These are phyloP conservation scores for Rhizopogon parksii DNA, from an alignment of 1,284 basidiomycete species.

Conservation along the genomic window DNA sequence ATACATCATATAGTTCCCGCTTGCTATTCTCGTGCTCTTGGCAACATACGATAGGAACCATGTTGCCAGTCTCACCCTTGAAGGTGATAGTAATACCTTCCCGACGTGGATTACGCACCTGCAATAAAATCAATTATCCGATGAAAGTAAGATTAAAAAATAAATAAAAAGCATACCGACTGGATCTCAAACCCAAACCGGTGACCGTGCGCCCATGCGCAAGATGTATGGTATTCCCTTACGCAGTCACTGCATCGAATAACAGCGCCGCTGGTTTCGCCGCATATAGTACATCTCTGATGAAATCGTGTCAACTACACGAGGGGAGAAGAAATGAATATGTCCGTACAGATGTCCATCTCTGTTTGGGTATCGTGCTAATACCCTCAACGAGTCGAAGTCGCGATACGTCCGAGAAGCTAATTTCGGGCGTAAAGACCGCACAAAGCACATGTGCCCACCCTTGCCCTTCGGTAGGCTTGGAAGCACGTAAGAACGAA, in stretches of 20 bases:
- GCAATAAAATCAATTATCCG: constrained; percentile 8
- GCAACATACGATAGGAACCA: constrained; percentile 79
- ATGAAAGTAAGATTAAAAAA: neutral
- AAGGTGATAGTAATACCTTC: constrained; percentile 70
- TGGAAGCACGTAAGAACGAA: constrained; percentile 76
- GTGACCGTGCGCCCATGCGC: constrained; percentile 80
- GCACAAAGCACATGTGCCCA: constrained; percentile 92
- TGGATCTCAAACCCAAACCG: constrained; percentile 89
- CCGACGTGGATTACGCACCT: constrained; percentile 72
- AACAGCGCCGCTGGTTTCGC: constrained; percentile 67
- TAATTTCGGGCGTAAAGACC: constrained; percentile 79
- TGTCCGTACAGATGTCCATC: constrained; percentile 55
- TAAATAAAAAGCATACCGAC: constrained; percentile 45
- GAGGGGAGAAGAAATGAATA: neutral
- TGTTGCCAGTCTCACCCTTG: constrained; percentile 78
- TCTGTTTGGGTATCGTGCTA: constrained; percentile 59
- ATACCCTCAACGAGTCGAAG: constrained; percentile 85
- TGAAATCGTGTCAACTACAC: constrained; percentile 4
- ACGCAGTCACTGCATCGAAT: constrained; percentile 80
- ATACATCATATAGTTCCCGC: constrained; percentile 71
- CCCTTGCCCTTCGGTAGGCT: constrained; percentile 90
- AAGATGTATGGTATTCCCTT: constrained; percentile 80
- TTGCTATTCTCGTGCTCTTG: constrained; percentile 68
- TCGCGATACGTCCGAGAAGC: constrained; percentile 66
- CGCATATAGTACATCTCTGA: constrained; percentile 61